These are phyloP conservation scores for Oryza punctata DNA, from an alignment of 176 grass and related monocot genomes.

Conservation along the genomic window DNA sequence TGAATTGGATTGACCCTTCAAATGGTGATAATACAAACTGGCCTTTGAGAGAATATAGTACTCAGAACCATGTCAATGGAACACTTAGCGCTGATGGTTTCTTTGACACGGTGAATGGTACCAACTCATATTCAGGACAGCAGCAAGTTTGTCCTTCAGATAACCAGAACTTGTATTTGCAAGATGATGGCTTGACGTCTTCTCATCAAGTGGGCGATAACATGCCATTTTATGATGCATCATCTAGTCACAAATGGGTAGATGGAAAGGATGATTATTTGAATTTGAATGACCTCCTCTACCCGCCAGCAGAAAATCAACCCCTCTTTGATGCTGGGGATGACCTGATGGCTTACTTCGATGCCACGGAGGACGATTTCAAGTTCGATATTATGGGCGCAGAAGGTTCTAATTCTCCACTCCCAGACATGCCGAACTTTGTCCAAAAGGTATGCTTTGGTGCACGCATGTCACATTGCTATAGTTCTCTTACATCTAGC, in stretches of 20 bases:
- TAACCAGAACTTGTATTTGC: constrained; percentile 40
- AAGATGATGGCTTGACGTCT: constrained; percentile 34
- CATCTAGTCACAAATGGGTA: constrained; percentile 34
- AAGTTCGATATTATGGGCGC: constrained; percentile 46
- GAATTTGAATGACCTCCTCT: constrained; percentile 47
- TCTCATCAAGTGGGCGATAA: constrained; percentile 29
- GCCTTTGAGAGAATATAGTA: constrained; percentile 53
- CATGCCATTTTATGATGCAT: constrained; percentile 50
- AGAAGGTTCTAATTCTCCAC: constrained; percentile 28
- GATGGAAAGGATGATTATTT: constrained; percentile 37
- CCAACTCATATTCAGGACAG: constrained; percentile 31
- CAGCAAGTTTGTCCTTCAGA: constrained; percentile 35
- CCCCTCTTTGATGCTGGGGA: constrained; percentile 42
- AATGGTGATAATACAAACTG: constrained; percentile 31
- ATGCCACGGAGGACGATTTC: constrained; percentile 62
- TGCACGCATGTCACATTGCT: neutral
- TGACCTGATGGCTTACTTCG: constrained; percentile 66
- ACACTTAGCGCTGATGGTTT: constrained; percentile 63
- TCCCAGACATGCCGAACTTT: constrained; percentile 33
- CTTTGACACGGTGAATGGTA: constrained; percentile 48
- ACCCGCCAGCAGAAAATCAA: constrained; percentile 34
- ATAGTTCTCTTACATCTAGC: constrained; percentile 8
- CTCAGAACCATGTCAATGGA: constrained; percentile 47
- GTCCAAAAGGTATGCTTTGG: constrained; percentile 56
- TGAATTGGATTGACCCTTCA: constrained; percentile 34